Evolutionary conservation across 1,284 basidiomycete genomes (phyloP), one percentile per base, ranked within the genome.

Genomic region (Clitocybe nebularis): DNA sequence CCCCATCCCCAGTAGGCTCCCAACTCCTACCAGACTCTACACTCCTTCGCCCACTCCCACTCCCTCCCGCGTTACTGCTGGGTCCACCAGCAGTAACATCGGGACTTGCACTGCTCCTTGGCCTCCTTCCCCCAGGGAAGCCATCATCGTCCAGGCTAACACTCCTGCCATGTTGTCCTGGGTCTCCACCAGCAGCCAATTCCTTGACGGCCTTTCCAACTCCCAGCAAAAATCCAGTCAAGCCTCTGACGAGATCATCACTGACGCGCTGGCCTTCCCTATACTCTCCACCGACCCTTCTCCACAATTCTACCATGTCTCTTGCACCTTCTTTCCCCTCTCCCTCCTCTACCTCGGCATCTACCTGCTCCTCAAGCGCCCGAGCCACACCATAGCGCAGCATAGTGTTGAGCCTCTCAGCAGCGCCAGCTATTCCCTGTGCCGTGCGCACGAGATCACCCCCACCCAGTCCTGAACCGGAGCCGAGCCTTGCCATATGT

Each of bases 171-270:
- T 75, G 75, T 39, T 68, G 56, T 26, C 50, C 66, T 10, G 61
- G 52, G 19, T 52, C 46, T 23, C 51, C 51, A 10, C 54, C 58
- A 36, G 61, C 63, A 11, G 62, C 64, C 25, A 71, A 56, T 39
- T 89, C 86, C 45, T 78, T 72, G 42, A 89, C 59, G 5, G 84
- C 69, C 57, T 75, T 78, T 19, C 87, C 85, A 3, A 84, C 71
- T 23, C 83, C 83, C 14, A 89, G 64, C 48, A 90, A 60, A 47
- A 90, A 77, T 28, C 76, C 78, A 2, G 88, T 89, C 58, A 86
- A 68, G 6, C 76, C 79, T 39, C 88, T 67, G 1, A 89, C 80
- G 30, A 88, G 66, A 55, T 89, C 87, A 57, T 89, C 87, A 47
- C 82, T 84, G 36, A 79, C 71, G 51, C 83, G 69, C 47, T 85